A percentile compares a stretch with the other conserved stretches of the same genome.
phyloP scores from a whole-genome alignment of 2,329 filamentous ascomycete genomes.

The Fusarium sp. region DNA sequence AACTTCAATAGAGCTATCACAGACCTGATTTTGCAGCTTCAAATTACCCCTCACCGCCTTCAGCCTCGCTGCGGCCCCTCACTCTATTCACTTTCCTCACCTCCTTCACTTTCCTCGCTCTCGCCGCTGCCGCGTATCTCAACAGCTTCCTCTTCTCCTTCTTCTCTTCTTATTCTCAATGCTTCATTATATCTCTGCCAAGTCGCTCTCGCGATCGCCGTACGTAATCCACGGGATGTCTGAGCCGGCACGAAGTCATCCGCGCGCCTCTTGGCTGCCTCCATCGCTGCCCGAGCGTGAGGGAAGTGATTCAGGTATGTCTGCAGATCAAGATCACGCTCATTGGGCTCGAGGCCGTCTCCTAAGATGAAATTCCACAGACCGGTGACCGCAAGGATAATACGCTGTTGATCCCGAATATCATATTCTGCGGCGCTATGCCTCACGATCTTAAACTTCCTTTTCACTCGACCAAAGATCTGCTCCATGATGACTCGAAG shows the following conservation, averaged over 20 bases:
- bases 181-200: not conserved
- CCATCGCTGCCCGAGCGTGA: not conserved
- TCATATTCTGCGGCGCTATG: not conserved
- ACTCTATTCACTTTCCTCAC: too few relatives aligned
- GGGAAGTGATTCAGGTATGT: not conserved
- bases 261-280: not conserved
- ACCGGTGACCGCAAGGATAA: not conserved
- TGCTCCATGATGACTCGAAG: not conserved
- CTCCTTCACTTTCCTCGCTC: too few relatives aligned
- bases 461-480: not conserved
- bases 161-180: not conserved
- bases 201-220: rapidly evolving
- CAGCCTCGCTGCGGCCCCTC: too few relatives aligned
- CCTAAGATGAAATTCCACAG: not conserved
- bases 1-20: too few relatives aligned
- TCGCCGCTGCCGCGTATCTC: too few relatives aligned
- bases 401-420: not conserved
- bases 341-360: not conserved
- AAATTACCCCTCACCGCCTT: too few relatives aligned
- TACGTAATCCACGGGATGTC: not conserved
- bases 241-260: not conserved
- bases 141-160: not conserved
- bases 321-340: not conserved
- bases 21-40: too few relatives aligned
- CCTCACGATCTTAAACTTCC: not conserved